Percentiles rank a stretch among this genome's conserved stretches.
Conservation (phyloP, 345 rosid genomes). For the Ceriops tagal region DNA sequence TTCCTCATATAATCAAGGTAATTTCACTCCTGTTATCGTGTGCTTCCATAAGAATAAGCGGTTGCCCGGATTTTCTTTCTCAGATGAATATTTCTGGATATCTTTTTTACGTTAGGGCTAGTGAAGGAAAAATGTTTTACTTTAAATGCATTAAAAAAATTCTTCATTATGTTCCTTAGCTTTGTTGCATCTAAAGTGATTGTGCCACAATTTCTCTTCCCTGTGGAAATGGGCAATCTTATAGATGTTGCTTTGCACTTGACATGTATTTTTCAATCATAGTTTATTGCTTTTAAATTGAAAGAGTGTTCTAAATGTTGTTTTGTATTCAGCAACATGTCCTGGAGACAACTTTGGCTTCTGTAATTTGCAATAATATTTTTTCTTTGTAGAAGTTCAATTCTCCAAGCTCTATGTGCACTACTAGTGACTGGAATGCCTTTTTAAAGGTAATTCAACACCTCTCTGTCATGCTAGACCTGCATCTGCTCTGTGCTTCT, state of each 20-base stretch:
- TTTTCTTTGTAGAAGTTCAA: conserved; percentile 71
- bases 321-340: too few relatives aligned
- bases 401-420: conserved; percentile 73
- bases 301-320: too few relatives aligned
- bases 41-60: conserved; percentile 11
- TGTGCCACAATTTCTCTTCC: neutral
- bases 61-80: conserved; percentile 4
- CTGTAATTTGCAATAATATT: conserved; percentile 19
- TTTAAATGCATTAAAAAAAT: neutral
- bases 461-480: conserved; percentile 4
- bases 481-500: neutral
- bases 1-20: conserved; percentile 76
- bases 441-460: conserved; percentile 65
- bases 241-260: conserved; percentile 6
- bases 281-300: neutral
- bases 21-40: conserved; percentile 6
- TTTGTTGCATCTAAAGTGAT: neutral
- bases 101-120: neutral
- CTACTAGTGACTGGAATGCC: conserved; percentile 77
- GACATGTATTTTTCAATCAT: conserved; percentile 1
- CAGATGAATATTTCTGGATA: neutral
- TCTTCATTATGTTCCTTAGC: neutral
- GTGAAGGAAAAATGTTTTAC: neutral
- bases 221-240: conserved; percentile 8
- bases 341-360: conserved; percentile 7